Base-by-base conservation (phyloP, 2,329 filamentous ascomycete genomes). In the Neonectria neomacrospora region DNA sequence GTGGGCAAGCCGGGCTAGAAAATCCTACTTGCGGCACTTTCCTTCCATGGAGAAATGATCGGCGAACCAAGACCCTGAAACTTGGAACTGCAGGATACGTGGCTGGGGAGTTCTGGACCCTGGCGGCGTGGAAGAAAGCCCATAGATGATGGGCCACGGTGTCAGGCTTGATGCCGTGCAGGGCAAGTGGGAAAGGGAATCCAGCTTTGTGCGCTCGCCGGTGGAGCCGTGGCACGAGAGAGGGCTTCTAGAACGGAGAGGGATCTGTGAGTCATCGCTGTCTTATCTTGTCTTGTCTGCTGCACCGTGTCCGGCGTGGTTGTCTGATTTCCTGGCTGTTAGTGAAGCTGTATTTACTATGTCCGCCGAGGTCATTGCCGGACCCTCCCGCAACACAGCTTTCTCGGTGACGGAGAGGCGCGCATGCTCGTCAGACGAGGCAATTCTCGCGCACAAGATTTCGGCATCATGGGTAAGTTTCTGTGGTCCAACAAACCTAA, bases 211-310 rank as follows among this genome's bases (percentile, higher is more conserved):
- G 56, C 48, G 48, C 39, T 44, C 30, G 32, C 14, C 12, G 42
- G 59, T 56, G 59, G 59, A 57, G 47, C 30, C 44, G 59, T 56
- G 53, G 30, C 47, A 61, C 59, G 42, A 39, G 26, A 51, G 57
- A 55, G 47, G 39, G 20, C 59, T 61, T 61, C 59, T 47, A 61
- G 59, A 61, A 61, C 39, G 47, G 52, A 12, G 53, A 37, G 45
- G 22, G 50, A n/a, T 34, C 32, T 56, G 59, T 61, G 59, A 61
- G 41, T 61, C 59, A 61, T 57, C 47, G 9, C 42, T 45, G 22
- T 9, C n/a, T n/a, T n/a, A n/a, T n/a, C n/a, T n/a, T n/a, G n/a
- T n/a, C n/a, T 9, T 42, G 23, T 5, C 42, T 22, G 12, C 12
- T 47, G 42, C 42, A 47, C 45, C 26, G 45, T 50, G 11, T 32